Evolutionary conservation across 805 yeast species (phyloP).

Genomic region (Barnettozyma sucrosica): DNA sequence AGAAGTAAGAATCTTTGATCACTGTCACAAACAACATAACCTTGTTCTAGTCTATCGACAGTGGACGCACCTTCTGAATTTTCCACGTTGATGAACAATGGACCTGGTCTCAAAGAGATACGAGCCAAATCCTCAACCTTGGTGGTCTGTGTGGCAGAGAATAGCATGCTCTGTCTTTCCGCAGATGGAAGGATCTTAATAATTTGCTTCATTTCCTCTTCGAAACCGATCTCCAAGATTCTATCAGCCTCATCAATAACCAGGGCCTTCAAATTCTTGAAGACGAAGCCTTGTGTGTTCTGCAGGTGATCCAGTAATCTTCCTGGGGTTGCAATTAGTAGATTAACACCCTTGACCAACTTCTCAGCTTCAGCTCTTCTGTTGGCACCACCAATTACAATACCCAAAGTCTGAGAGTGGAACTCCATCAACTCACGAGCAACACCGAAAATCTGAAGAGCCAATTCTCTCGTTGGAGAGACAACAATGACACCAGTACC

Average conservation of each 20-base stretch:
- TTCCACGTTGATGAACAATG: constrained; percentile 89
- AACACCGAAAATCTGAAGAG: constrained; percentile 95
- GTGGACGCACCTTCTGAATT: constrained; percentile 80
- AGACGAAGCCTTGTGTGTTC: constrained; percentile 89
- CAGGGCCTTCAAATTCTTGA: constrained; percentile 89
- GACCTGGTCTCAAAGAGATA: constrained; percentile 90
- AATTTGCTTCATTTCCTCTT: constrained; percentile 97
- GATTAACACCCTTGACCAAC: constrained; percentile 85
- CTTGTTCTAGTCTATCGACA: constrained; percentile 96
- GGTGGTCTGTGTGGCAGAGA: constrained; percentile 99
- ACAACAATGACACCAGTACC: constrained; percentile 97
- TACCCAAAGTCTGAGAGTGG: constrained; percentile 86
- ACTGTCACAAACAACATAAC: constrained; percentile 95
- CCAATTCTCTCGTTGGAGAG: constrained; percentile 96
- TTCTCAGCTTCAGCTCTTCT: constrained; percentile 97
- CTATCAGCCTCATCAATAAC: constrained; percentile 98
- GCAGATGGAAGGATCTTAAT: constrained; percentile 88
- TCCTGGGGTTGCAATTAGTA: constrained; percentile 96
- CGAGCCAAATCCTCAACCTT: constrained; percentile 98
- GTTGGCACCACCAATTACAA: constrained; percentile 98
- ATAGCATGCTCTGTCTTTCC: constrained; percentile 92
- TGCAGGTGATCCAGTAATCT: constrained; percentile 94
- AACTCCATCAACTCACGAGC: constrained; percentile 88
- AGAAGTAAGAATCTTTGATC: constrained; percentile 87
- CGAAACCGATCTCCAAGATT: constrained; percentile 95